Conservation (phyloP, 441 rosid genomes). For the Pelargonium australe region DNA sequence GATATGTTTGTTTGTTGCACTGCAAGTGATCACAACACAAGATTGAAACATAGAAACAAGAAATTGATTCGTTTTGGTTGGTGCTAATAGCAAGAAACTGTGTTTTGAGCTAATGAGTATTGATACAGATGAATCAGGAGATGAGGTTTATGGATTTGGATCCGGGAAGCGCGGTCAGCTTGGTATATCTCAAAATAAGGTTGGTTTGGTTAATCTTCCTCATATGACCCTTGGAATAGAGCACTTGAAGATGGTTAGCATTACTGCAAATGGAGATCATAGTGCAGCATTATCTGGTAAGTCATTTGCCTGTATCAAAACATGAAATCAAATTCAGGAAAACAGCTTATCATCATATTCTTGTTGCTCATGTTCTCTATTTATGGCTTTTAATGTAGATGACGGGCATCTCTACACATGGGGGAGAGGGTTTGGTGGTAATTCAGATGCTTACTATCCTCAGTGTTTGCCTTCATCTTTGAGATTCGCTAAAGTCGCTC, state of each 20-base stretch:
- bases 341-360: not conserved
- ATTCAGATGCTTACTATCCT: conserved; percentile 42
- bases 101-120: not conserved
- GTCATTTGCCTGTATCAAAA: not conserved
- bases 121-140: conserved; percentile 21
- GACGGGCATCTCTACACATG: conserved; percentile 54
- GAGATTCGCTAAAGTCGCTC: conserved; percentile 32
- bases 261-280: conserved; percentile 74
- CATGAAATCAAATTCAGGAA: not conserved
- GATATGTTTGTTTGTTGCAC: conserved; percentile 7
- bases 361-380: not conserved
- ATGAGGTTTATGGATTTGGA: conserved; percentile 69
- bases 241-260: conserved; percentile 36
- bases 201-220: conserved; percentile 50
- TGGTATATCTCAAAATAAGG: conserved; percentile 40
- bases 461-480: conserved; percentile 31
- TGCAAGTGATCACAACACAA: not conserved
- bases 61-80: not conserved
- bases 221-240: conserved; percentile 45
- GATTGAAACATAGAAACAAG: not conserved
- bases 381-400: conserved; percentile 29
- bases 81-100: not conserved
- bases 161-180: conserved; percentile 82
- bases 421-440: conserved; percentile 71
- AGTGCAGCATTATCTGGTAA: conserved; percentile 72